Percentiles rank a stretch among this genome's conserved stretches.
phyloP scores from a whole-genome alignment of 352 stramenopile species.

The Phytophthora sansomeana region DNA sequence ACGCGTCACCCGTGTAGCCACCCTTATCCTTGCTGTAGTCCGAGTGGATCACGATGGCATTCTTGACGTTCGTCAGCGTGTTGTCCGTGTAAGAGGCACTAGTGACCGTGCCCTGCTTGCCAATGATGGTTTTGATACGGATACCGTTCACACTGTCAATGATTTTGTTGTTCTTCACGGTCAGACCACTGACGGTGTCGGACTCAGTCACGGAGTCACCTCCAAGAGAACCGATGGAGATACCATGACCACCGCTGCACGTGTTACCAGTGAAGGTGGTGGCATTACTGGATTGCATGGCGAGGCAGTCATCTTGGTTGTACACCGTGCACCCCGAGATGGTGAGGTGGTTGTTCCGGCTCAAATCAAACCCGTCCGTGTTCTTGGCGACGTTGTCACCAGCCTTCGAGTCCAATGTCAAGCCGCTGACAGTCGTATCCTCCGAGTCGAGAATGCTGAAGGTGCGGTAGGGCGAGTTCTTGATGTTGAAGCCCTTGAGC shows the following conservation, averaged over 20 bases:
- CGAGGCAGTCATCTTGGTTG: constrained; percentile 38
- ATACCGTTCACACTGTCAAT: constrained; percentile 35
- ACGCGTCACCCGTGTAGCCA: constrained; percentile 38
- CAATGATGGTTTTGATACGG: constrained; percentile 34
- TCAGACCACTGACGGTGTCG: constrained; percentile 34
- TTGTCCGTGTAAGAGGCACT: constrained; percentile 30
- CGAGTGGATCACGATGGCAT: constrained; percentile 40
- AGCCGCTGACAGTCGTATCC: constrained; percentile 30
- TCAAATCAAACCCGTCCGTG: constrained; percentile 42
- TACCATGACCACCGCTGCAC: constrained; percentile 35
- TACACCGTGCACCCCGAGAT: constrained; percentile 44
- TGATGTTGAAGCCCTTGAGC: constrained; percentile 52
- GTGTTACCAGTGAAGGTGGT: constrained; percentile 37
- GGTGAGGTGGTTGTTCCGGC: constrained; percentile 35
- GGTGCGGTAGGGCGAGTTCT: constrained; percentile 53
- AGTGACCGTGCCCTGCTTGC: constrained; percentile 17
- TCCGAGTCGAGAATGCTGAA: constrained; percentile 46
- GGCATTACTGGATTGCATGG: constrained; percentile 15
- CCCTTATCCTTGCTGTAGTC: constrained; percentile 40
- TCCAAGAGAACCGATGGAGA: constrained; percentile 42
- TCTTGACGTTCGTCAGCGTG: constrained; percentile 34
- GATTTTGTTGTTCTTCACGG: constrained; percentile 44
- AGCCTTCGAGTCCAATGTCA: constrained; percentile 34
- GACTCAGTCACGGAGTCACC: constrained; percentile 29
- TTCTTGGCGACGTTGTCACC: constrained; percentile 29